Percentiles rank a stretch among this genome's conserved stretches.
Conservation (phyloP, 2,329 filamentous ascomycete genomes). For the Sporothrix euskadiensis region DNA sequence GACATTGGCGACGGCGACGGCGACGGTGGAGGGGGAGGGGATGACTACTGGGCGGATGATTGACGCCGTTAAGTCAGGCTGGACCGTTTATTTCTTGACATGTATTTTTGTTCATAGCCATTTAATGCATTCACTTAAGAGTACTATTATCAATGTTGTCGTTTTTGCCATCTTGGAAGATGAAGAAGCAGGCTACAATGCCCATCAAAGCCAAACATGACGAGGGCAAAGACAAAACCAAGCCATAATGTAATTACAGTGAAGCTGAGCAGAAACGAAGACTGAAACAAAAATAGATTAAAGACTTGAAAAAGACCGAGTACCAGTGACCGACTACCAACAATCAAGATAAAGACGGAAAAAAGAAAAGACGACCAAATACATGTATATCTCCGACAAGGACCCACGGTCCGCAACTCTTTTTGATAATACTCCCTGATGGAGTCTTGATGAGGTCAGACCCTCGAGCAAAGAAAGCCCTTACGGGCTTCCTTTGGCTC, state of each 20-base stretch:
- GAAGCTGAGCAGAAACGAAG: background rate
- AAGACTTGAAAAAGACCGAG: background rate
- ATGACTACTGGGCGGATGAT: constrained; percentile 31
- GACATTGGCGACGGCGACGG: constrained; percentile 46
- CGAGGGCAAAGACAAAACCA: background rate
- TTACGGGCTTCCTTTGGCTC: background rate
- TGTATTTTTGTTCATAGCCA: background rate
- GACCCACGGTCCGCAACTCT: background rate
- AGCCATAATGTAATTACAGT: constrained; percentile 11
- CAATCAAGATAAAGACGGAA: background rate
- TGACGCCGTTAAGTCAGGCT: background rate
- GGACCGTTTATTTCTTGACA: background rate
- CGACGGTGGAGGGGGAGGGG: constrained; percentile 32
- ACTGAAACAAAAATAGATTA: background rate
- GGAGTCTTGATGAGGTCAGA: background rate
- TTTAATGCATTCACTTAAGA: background rate
- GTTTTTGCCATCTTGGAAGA: background rate
- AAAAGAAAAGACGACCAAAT: background rate
- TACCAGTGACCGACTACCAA: background rate
- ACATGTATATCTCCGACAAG: background rate
- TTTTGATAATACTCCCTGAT: background rate
- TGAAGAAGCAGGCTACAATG: background rate
- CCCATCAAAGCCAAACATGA: background rate
- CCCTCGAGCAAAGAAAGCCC: background rate
- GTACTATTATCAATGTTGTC: background rate